These are phyloP conservation scores for Graphilbum fragrans DNA, from an alignment of 2,329 filamentous ascomycete genomes.

Conservation along the genomic window DNA sequence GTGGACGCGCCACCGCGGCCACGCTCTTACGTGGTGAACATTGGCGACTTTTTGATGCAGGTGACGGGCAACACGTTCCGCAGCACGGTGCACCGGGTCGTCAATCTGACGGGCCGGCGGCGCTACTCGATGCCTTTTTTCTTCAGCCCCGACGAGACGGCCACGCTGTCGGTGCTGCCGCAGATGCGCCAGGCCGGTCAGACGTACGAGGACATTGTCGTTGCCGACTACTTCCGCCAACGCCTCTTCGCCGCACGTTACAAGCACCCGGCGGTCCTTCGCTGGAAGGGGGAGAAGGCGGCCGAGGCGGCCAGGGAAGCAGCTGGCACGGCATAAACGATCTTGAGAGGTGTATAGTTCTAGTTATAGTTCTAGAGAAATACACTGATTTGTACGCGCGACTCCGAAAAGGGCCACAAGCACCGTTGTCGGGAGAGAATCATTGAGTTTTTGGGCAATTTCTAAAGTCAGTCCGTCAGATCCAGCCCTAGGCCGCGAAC, in stretches of 20 bases:
- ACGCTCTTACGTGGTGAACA: conserved; percentile 36
- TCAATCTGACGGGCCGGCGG: conserved; percentile 25
- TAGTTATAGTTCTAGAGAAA: too few species aligned
- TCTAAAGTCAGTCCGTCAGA: too few species aligned
- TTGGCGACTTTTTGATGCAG: conserved; percentile 38
- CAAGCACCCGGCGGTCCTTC: neutral
- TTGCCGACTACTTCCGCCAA: neutral
- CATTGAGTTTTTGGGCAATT: too few species aligned
- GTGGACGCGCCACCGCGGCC: conserved; percentile 27
- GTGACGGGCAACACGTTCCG: conserved; percentile 35
- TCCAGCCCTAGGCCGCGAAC: too few species aligned
- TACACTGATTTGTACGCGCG: too few species aligned
- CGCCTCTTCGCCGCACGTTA: neutral
- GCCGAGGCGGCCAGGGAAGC: too few species aligned
- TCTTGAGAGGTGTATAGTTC: too few species aligned
- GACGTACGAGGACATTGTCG: neutral
- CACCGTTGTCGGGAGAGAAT: too few species aligned
- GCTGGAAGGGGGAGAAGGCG: too few species aligned
- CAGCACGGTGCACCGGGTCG: conserved; percentile 36
- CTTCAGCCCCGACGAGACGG: conserved; percentile 16
- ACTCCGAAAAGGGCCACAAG: too few species aligned
- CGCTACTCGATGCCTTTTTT: conserved; percentile 45
- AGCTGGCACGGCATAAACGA: too few species aligned
- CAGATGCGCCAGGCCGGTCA: neutral
- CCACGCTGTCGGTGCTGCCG: neutral